phyloP scores from a whole-genome alignment of 208 protist species.

The Herpetomonas samuelpessoai region DNA sequence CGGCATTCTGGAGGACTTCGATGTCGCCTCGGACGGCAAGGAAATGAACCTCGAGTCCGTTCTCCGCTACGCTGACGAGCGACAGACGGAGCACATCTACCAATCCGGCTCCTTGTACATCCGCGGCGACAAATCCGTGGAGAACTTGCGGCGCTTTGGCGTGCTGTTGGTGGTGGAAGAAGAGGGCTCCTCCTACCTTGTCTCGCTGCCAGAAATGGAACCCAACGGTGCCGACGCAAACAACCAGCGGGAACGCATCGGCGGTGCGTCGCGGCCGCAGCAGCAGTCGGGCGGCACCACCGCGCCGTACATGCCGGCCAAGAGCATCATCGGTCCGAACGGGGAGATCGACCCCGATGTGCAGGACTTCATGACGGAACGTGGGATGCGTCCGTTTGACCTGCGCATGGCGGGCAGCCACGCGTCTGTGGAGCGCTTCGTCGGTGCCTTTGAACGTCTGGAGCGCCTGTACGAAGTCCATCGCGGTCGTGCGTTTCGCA shows the following conservation, averaged over 20 bases:
- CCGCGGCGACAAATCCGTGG: constrained; percentile 66
- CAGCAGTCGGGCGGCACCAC: constrained; percentile 16
- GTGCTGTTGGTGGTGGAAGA: constrained; percentile 75
- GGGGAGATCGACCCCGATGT: constrained; percentile 74
- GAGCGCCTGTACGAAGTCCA: constrained; percentile 78
- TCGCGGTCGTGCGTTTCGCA: constrained; percentile 64
- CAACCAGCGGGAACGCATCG: constrained; percentile 17
- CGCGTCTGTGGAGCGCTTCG: constrained; percentile 73
- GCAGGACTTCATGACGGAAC: constrained; percentile 72
- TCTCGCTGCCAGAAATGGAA: constrained; percentile 70
- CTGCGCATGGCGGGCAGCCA: constrained; percentile 78
- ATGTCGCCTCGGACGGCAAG: constrained; percentile 32
- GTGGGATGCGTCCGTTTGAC: constrained; percentile 71
- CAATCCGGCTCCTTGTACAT: constrained; percentile 66
- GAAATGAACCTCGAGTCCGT: constrained; percentile 67
- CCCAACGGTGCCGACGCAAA: constrained; percentile 10
- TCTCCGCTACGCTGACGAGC: constrained; percentile 61
- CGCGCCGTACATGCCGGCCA: constrained; percentile 39
- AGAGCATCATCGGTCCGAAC: constrained; percentile 66
- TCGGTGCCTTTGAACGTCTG: constrained; percentile 71
- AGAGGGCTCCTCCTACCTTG: constrained; percentile 62
- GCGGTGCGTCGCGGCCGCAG: constrained; percentile 19
- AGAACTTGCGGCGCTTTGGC: constrained; percentile 70
- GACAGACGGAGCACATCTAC: constrained; percentile 62
- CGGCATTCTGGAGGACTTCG: constrained; percentile 70